Evolutionary conservation across 768 basidiomycete genomes (phyloP).

Genomic region (Chalciporus piperatus): DNA sequence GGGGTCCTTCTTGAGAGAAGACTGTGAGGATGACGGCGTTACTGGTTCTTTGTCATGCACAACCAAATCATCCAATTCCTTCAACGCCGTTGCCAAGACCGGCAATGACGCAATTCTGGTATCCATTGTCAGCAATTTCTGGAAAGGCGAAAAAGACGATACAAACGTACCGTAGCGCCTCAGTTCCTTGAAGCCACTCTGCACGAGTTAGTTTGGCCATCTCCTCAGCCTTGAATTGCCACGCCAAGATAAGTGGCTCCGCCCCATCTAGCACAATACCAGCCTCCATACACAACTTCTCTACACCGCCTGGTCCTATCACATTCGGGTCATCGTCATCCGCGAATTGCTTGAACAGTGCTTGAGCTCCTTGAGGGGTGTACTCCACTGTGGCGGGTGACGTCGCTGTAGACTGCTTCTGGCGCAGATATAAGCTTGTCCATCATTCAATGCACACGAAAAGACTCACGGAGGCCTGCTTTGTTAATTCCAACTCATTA

Average conservation of each 20-base stretch:
- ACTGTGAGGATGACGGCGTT: conserved; percentile 17
- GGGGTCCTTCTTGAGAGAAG: conserved; percentile 32
- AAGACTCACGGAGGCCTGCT: conserved; percentile 30
- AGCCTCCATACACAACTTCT: conserved; percentile 65
- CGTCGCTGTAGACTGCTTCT: not conserved
- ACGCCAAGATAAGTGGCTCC: conserved; percentile 68
- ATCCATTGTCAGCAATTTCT: conserved; percentile 1
- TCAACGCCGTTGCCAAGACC: conserved; percentile 47
- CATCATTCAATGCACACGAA: not conserved
- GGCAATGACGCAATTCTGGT: conserved; percentile 50
- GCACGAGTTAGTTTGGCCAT: conserved; percentile 69
- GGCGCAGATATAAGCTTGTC: not conserved
- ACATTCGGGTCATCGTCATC: conserved; percentile 46
- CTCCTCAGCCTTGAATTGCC: conserved; percentile 68
- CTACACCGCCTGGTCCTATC: conserved; percentile 74
- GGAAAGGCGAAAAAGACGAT: not conserved
- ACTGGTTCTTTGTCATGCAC: conserved; percentile 44
- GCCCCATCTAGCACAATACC: conserved; percentile 73
- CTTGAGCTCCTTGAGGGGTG: conserved; percentile 45
- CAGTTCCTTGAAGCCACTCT: conserved; percentile 67
- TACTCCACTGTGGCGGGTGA: conserved; percentile 37
- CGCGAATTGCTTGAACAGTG: conserved; percentile 62
- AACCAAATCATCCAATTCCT: conserved; percentile 64
- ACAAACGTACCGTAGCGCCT: conserved; percentile 40
- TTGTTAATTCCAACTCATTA: conserved; percentile 40